These are phyloP conservation scores for Acaromyces ingoldii DNA, from an alignment of 1,284 basidiomycete species.

Conservation along the genomic window DNA sequence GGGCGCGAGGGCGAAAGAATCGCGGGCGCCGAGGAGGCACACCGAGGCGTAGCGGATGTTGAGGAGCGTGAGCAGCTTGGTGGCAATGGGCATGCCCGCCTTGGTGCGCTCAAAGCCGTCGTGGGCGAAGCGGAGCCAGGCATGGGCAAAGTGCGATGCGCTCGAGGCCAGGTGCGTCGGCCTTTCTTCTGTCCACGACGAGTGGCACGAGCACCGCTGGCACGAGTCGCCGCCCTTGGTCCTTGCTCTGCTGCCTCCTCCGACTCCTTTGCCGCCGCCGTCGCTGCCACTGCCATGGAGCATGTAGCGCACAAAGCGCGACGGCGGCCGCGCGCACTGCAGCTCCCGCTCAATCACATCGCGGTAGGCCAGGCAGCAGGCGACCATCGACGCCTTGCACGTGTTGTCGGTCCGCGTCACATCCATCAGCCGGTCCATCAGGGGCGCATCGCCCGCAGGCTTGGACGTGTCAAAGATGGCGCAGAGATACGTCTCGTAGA, in stretches of 20 bases:
- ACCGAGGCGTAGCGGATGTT: conserved; percentile 12
- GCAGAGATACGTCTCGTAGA: conserved; percentile 2
- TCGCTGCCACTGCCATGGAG: background rate
- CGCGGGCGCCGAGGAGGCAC: conserved; percentile 23
- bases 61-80: conserved; percentile 2
- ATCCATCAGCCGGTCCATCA: conserved; percentile 24
- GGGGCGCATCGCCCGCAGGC: background rate
- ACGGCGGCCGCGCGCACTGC: background rate
- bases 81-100: background rate
- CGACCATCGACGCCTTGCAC: conserved; percentile 28
- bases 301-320: conserved; percentile 2
- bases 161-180: too few species aligned
- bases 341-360: conserved; percentile 16
- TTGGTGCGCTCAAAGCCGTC: conserved; percentile 2
- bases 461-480: background rate
- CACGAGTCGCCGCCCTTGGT: too few species aligned
- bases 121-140: conserved; percentile 1
- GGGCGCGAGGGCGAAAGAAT: background rate
- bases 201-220: too few species aligned
- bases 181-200: too few species aligned
- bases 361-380: conserved; percentile 31
- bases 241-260: too few species aligned
- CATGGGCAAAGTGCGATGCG: background rate
- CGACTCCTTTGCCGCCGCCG: too few species aligned
- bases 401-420: conserved; percentile 20